Evolutionary conservation across 2,329 filamentous ascomycete species (phyloP).

Genomic region (Trichoderma breve): DNA sequence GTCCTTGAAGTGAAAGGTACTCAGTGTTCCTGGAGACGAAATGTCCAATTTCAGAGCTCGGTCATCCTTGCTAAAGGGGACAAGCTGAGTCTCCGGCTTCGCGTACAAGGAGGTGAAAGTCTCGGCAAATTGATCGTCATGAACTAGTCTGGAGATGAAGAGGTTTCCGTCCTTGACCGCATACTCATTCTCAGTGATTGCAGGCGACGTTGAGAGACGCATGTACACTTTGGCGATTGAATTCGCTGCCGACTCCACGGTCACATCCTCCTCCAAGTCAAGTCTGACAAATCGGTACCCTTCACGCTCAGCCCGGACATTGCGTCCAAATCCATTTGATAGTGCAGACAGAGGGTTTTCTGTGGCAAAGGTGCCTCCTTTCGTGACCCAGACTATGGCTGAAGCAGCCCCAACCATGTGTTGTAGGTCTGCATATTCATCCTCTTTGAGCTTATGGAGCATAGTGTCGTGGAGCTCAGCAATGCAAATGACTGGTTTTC

Average conservation of each 20-base stretch:
- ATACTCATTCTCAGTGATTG: background rate
- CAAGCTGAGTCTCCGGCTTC: background rate
- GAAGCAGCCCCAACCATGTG: background rate
- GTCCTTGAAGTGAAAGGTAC: background rate
- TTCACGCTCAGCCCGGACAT: background rate
- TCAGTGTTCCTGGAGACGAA: background rate
- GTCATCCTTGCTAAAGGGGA: background rate
- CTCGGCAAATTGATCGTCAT: background rate
- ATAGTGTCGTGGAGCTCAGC: background rate
- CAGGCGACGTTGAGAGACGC: background rate
- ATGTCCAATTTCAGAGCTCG: background rate
- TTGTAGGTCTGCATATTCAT: background rate
- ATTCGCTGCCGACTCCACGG: background rate
- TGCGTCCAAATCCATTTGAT: background rate
- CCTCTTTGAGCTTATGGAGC: background rate
- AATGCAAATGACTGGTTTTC: background rate
- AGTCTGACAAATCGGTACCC: background rate
- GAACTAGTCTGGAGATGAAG: background rate
- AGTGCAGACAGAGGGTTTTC: background rate
- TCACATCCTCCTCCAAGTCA: background rate
- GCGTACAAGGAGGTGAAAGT: background rate
- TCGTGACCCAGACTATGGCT: background rate
- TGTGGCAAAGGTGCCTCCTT: background rate
- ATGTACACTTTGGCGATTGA: background rate
- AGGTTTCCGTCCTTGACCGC: background rate